phyloP scores from a whole-genome alignment of 2,329 filamentous ascomycete genomes.

The Aspergillus spinulosporus region DNA sequence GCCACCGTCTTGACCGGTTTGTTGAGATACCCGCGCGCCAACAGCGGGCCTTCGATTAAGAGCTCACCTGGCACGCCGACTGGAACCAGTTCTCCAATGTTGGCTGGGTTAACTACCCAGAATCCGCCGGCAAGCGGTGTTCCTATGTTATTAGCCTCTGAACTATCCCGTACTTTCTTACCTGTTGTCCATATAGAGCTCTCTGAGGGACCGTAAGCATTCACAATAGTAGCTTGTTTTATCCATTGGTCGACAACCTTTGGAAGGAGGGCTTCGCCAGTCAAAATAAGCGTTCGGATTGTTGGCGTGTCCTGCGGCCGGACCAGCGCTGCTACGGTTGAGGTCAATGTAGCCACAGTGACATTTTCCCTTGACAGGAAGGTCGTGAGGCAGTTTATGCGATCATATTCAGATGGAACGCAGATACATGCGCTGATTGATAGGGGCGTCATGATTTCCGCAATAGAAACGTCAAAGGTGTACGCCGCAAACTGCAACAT shows the following conservation, averaged over 20 bases:
- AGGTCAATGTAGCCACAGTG: conserved; percentile 56
- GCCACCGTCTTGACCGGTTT: conserved; percentile 29
- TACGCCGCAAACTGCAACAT: conserved; percentile 45
- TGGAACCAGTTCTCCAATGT: conserved; percentile 7
- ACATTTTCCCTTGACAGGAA: conserved; percentile 39
- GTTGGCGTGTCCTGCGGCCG: conserved; percentile 35
- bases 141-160: not conserved
- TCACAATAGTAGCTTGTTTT: conserved; percentile 21
- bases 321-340: conserved; percentile 48
- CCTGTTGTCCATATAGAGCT: not conserved
- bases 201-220: conserved; percentile 25
- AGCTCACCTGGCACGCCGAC: conserved; percentile 30
- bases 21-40: conserved; percentile 31
- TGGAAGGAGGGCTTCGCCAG: too few relatives aligned
- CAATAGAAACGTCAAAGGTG: conserved; percentile 46
- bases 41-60: conserved; percentile 33
- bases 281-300: conserved; percentile 22
- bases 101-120: conserved; percentile 28
- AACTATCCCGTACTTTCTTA: too few relatives aligned
- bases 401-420: conserved; percentile 44
- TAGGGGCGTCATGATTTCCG: conserved; percentile 35
- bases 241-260: too few relatives aligned
- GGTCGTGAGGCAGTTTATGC: conserved; percentile 43
- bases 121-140: not conserved
- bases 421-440: conserved; percentile 48